A percentile compares a stretch with the other conserved stretches of the same genome.
These are phyloP conservation scores for Bondarzewia mesenterica DNA, from an alignment of 1,284 basidiomycete genomes.

Conservation along the genomic window DNA sequence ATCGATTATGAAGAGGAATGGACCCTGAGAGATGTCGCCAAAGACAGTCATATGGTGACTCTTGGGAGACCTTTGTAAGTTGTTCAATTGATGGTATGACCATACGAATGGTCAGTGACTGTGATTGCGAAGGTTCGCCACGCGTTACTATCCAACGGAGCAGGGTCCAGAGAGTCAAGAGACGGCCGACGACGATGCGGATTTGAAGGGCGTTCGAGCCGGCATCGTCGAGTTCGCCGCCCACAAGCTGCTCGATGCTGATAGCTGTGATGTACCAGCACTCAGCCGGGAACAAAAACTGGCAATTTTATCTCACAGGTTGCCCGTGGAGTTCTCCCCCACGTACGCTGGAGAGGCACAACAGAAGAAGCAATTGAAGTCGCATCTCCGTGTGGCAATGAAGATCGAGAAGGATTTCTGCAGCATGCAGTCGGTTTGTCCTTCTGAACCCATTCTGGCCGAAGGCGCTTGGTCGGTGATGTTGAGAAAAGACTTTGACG, in stretches of 20 bases:
- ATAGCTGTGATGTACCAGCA: background rate
- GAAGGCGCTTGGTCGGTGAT: conserved; percentile 14
- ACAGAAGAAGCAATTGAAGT: conserved; percentile 13
- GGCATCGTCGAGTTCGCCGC: background rate
- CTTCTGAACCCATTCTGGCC: conserved; percentile 18
- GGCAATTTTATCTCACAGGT: conserved; percentile 20
- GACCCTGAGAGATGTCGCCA: background rate
- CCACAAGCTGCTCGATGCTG: background rate
- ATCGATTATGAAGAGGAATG: background rate
- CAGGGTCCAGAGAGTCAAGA: background rate
- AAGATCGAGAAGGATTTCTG: conserved; percentile 12
- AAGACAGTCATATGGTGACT: background rate
- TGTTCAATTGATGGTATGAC: background rate
- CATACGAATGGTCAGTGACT: background rate
- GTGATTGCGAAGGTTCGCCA: background rate
- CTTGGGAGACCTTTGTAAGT: background rate
- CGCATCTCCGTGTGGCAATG: conserved; percentile 23
- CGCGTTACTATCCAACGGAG: background rate
- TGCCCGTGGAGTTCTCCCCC: conserved; percentile 21
- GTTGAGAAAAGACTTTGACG: background rate
- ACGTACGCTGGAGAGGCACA: conserved; percentile 3
- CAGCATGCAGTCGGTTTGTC: conserved; percentile 15
- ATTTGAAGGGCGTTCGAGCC: background rate
- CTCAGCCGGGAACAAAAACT: conserved; percentile 10
- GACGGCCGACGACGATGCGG: no score